Percentiles rank a stretch among this genome's conserved stretches.
phyloP scores from a whole-genome alignment of 2,329 filamentous ascomycete species.

The Chaetomiaceae sp. region DNA sequence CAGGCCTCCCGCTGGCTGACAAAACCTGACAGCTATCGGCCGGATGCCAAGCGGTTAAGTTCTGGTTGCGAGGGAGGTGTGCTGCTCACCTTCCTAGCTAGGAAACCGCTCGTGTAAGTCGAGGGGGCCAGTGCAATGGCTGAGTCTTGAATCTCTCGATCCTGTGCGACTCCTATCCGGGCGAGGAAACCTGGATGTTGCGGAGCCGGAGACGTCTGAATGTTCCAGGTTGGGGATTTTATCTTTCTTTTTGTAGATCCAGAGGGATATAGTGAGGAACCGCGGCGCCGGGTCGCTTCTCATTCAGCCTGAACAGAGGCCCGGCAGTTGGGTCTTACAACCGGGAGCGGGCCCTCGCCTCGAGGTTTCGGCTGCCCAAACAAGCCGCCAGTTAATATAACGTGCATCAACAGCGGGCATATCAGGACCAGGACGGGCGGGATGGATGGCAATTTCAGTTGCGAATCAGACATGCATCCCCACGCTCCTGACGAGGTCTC shows the following conservation, averaged over 20 bases:
- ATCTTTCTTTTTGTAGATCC: background rate
- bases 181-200: no score
- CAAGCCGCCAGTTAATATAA: conserved; percentile 10
- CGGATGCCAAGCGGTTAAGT: conserved; percentile 13
- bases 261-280: background rate
- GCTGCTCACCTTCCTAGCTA: conserved; percentile 24
- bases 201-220: no score
- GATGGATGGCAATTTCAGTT: conserved; percentile 11
- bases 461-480: conserved; percentile 14
- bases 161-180: background rate
- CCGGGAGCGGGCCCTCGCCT: background rate
- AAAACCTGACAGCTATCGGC: background rate
- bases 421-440: conserved; percentile 1
- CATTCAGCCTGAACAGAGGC: conserved; percentile 15
- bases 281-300: conserved; percentile 9
- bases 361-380: conserved; percentile 13
- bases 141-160: background rate
- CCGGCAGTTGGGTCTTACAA: conserved; percentile 5
- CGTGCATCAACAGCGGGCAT: background rate
- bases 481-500: conserved; percentile 11
- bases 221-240: no score
- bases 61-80: conserved; percentile 8
- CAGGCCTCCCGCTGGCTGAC: conserved; percentile 4
- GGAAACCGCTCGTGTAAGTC: conserved; percentile 16
- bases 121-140: background rate